Percentiles rank a stretch among this genome's conserved stretches.
phyloP scores from a whole-genome alignment of 768 basidiomycete genomes.

The Pulveroboletus frians region DNA sequence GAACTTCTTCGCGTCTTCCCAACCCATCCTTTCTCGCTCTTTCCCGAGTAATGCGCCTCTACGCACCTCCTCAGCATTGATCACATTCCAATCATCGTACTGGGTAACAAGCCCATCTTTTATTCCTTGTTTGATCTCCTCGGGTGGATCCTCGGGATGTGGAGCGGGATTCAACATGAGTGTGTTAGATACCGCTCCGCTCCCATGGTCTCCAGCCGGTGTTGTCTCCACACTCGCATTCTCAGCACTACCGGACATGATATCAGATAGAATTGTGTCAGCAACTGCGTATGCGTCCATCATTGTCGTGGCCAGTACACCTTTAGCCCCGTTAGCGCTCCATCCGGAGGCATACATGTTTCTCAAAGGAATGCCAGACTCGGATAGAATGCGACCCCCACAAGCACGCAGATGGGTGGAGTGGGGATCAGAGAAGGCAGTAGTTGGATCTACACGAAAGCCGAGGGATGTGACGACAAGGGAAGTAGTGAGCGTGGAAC shows the following conservation, averaged over 20 bases:
- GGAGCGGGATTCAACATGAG: conserved; percentile 35
- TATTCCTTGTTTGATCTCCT: conserved; percentile 41
- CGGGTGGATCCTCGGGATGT: conserved; percentile 43
- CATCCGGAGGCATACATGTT: conserved; percentile 92
- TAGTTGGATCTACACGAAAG: conserved; percentile 64
- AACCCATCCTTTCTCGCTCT: conserved; percentile 72
- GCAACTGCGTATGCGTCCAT: conserved; percentile 82
- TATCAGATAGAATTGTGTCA: conserved; percentile 63
- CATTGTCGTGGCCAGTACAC: conserved; percentile 92
- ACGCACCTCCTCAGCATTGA: conserved; percentile 68
- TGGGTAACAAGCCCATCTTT: conserved; percentile 44
- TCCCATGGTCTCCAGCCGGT: conserved; percentile 6
- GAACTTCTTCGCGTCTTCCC: conserved; percentile 49
- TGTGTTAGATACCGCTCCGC: background rate
- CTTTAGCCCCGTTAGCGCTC: conserved; percentile 87
- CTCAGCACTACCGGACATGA: conserved; percentile 18
- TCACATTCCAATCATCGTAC: conserved; percentile 69
- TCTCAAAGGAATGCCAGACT: conserved; percentile 36
- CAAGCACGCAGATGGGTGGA: conserved; percentile 53
- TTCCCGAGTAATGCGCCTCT: conserved; percentile 55
- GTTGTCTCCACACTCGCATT: conserved; percentile 15
- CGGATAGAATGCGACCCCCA: conserved; percentile 45
- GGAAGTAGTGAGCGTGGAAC: conserved; percentile 53
- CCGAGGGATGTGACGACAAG: conserved; percentile 87
- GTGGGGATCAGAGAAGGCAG: conserved; percentile 53